Conservation (phyloP, 805 yeast genomes). For the Diddensiella transvaalensis region DNA sequence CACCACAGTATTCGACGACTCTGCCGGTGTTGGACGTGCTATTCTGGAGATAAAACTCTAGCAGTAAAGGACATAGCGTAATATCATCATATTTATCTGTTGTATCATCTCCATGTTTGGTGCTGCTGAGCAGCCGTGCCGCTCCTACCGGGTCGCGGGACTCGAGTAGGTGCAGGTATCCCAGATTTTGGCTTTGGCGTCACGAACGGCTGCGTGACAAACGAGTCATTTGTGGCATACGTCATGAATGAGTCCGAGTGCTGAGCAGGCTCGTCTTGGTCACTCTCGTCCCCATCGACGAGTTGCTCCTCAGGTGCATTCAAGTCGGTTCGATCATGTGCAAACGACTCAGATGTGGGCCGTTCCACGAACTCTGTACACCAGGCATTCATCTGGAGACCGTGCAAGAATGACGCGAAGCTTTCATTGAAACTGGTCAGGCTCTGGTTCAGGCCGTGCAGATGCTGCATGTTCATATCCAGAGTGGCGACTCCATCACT, state of each 20-base stretch:
- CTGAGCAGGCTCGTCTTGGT: constrained; percentile 15
- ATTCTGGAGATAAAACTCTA: constrained; percentile 5
- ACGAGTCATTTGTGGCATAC: constrained; percentile 34
- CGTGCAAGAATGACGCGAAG: constrained; percentile 71
- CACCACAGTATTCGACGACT: constrained; percentile 13
- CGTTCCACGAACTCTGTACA: constrained; percentile 62
- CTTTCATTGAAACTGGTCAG: constrained; percentile 71
- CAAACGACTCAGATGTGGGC: constrained; percentile 22
- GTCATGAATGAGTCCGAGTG: constrained; percentile 25
- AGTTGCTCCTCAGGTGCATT: constrained; percentile 2
- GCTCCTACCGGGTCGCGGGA: background rate
- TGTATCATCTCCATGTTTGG: constrained; percentile 13
- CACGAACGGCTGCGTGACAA: constrained; percentile 29
- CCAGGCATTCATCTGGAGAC: constrained; percentile 82
- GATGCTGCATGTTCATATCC: constrained; percentile 53
- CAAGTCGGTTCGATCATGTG: constrained; percentile 9
- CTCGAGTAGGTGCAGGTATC: background rate
- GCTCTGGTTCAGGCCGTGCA: constrained; percentile 57
- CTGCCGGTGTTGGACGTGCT: constrained; percentile 21
- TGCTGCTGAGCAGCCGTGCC: constrained; percentile 2
- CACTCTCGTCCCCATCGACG: constrained; percentile 3
- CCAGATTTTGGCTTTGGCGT: background rate
- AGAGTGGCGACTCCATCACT: constrained; percentile 42
- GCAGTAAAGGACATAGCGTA: background rate
- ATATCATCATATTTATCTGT: background rate